Conservation (phyloP, 169 alveolate genomes). For the Plasmodium reichenowi region DNA sequence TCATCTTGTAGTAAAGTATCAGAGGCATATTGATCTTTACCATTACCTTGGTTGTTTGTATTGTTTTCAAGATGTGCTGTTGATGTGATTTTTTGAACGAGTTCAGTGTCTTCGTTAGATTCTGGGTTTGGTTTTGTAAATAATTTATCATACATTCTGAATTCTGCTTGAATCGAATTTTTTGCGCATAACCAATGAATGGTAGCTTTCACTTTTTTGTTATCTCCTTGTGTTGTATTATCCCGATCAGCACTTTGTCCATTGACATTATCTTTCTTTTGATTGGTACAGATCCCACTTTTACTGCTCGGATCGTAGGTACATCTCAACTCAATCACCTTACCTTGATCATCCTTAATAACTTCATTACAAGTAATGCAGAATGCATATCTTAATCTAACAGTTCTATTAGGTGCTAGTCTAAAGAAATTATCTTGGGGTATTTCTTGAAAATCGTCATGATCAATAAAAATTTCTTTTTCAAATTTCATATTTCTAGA, state of each 20-base stretch:
- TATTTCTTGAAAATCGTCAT: slow-evolving; percentile 85
- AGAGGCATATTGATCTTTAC: too few relatives aligned
- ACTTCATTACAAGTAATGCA: slow-evolving; percentile 88
- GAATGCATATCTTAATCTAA: slow-evolving; percentile 87
- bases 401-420: slow-evolving; percentile 86
- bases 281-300: slow-evolving; percentile 81
- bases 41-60: too few relatives aligned
- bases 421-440: slow-evolving; percentile 86
- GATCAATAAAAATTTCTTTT: slow-evolving; percentile 85
- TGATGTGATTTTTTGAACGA: slow-evolving; percentile 15
- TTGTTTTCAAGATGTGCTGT: too few relatives aligned
- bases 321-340: slow-evolving; percentile 82
- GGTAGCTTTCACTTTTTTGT: slow-evolving; percentile 88
- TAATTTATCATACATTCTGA: slow-evolving; percentile 88
- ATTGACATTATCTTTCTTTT: background rate
- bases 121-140: slow-evolving; percentile 88
- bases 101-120: slow-evolving; percentile 26
- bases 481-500: slow-evolving; percentile 65
- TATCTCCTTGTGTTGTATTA: background rate
- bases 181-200: slow-evolving; percentile 87
- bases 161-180: slow-evolving; percentile 82
- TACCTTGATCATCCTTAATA: slow-evolving; percentile 76
- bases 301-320: slow-evolving; percentile 87
- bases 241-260: background rate
- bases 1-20: too few relatives aligned